A percentile compares a stretch with the other conserved stretches of the same genome.
Conservation (phyloP, 805 yeast genomes). For the Lipomyces yamadae region DNA sequence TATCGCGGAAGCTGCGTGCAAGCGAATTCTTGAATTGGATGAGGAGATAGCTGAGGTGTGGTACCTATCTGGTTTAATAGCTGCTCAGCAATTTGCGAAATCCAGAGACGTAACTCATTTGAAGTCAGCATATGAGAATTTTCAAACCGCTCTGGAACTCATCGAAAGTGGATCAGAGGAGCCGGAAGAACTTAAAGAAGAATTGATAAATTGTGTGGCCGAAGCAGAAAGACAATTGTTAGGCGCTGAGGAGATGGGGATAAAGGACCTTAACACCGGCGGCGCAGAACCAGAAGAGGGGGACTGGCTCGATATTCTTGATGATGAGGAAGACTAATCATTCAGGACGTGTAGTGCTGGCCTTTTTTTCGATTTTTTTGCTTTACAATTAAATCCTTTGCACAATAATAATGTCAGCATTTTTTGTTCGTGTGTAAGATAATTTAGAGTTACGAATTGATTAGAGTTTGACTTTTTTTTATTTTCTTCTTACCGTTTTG, state of each 20-base stretch:
- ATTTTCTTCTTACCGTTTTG: background rate
- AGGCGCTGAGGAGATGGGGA: slow-evolving; percentile 11
- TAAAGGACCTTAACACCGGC: slow-evolving; percentile 4
- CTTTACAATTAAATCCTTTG: background rate
- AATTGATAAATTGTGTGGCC: slow-evolving; percentile 11
- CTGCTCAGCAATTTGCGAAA: slow-evolving; percentile 17
- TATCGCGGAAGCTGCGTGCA: slow-evolving; percentile 65
- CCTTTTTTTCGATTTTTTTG: background rate
- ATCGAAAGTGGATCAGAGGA: slow-evolving; percentile 17
- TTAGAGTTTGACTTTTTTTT: background rate
- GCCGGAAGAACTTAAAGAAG: slow-evolving; percentile 22
- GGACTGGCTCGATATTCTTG: slow-evolving; percentile 33
- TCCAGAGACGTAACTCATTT: background rate
- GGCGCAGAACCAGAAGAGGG: slow-evolving; percentile 17
- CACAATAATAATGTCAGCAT: too few species aligned
- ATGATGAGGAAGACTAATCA: slow-evolving; percentile 11
- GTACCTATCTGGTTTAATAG: slow-evolving; percentile 80
- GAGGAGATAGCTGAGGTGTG: slow-evolving; percentile 82
- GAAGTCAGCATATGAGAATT: slow-evolving; percentile 19
- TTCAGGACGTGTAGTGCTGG: background rate
- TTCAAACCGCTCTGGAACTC: slow-evolving; percentile 21
- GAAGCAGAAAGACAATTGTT: slow-evolving; percentile 17
- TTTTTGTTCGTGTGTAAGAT: background rate
- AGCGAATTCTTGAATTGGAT: slow-evolving; percentile 72
- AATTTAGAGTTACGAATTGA: background rate